These are phyloP conservation scores for Medakamo hakoo DNA, from an alignment of 139 green algal species.

Conservation along the genomic window DNA sequence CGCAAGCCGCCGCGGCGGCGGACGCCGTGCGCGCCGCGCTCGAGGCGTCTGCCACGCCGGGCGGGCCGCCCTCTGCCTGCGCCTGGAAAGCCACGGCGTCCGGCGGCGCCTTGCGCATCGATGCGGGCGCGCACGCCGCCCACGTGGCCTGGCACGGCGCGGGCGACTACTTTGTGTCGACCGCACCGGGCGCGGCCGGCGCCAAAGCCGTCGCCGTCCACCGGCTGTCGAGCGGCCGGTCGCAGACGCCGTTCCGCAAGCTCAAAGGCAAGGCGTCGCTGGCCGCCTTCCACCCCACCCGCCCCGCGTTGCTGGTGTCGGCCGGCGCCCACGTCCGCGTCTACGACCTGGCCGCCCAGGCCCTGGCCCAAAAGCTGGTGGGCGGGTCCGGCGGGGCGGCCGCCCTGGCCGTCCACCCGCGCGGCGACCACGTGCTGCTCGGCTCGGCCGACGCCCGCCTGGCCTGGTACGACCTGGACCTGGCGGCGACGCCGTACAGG, in stretches of 20 bases:
- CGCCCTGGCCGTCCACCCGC: constrained; percentile 72
- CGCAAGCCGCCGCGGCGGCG: constrained; percentile 6
- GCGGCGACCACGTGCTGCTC: constrained; percentile 80
- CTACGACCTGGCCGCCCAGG: constrained; percentile 88
- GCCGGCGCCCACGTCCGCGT: constrained; percentile 43
- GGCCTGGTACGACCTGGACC: constrained; percentile 91
- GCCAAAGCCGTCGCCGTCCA: constrained; percentile 77
- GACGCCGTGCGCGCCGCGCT: constrained; percentile 6
- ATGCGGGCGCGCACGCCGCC: not conserved
- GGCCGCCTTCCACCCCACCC: constrained; percentile 80
- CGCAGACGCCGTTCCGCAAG: constrained; percentile 89
- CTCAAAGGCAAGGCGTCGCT: constrained; percentile 61
- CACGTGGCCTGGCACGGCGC: constrained; percentile 69
- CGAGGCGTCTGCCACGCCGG: constrained; percentile 2
- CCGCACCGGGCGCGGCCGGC: constrained; percentile 61
- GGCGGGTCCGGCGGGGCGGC: constrained; percentile 60
- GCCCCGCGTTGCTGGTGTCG: constrained; percentile 93
- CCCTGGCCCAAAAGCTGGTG: constrained; percentile 81
- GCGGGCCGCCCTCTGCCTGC: not conserved
- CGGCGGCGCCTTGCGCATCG: not conserved
- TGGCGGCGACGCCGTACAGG: constrained; percentile 84
- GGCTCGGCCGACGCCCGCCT: constrained; percentile 72
- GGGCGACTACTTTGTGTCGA: constrained; percentile 83
- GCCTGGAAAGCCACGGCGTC: not conserved
- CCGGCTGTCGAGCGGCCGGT: constrained; percentile 62